Conservation (phyloP, 805 yeast species). For the Yarrowia divulgata region DNA sequence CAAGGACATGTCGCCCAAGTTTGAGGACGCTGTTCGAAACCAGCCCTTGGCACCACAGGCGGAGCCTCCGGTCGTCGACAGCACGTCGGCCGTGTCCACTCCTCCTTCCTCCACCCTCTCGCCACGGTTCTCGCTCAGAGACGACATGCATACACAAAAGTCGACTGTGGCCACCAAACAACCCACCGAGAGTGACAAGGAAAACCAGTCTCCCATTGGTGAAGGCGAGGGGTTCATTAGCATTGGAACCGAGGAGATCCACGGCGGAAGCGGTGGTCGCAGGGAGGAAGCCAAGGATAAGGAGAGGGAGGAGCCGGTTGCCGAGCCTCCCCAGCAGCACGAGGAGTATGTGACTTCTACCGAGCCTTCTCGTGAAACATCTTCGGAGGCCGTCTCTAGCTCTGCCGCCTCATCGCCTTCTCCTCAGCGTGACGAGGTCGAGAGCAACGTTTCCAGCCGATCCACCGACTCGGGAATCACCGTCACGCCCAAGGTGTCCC, state of each 20-base stretch:
- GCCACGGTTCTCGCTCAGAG: not conserved
- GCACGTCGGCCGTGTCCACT: not conserved
- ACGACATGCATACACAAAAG: slow-evolving; percentile 26
- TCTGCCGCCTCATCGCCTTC: slow-evolving; percentile 12
- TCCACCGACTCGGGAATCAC: slow-evolving; percentile 35
- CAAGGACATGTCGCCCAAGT: slow-evolving; percentile 17
- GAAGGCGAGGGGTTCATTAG: slow-evolving; percentile 19
- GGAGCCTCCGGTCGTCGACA: not conserved
- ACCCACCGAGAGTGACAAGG: slow-evolving; percentile 33
- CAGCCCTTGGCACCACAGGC: not conserved
- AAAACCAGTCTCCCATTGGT: slow-evolving; percentile 11
- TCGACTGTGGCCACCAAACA: not conserved
- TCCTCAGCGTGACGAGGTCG: slow-evolving; percentile 15
- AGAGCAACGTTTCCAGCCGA: not conserved
- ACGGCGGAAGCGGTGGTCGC: no score
- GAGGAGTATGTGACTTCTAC: slow-evolving; percentile 3
- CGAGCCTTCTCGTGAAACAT: slow-evolving; percentile 3
- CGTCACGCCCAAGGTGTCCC: slow-evolving; percentile 29
- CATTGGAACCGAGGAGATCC: not conserved
- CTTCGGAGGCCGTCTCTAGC: not conserved
- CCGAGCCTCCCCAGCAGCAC: not conserved
- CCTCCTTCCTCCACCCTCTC: not conserved
- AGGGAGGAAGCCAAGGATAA: not conserved
- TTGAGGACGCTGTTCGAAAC: slow-evolving; percentile 13
- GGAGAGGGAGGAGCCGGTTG: not conserved